Conservation (phyloP, 306 rosid species). For the Luffa aegyptiaca region DNA sequence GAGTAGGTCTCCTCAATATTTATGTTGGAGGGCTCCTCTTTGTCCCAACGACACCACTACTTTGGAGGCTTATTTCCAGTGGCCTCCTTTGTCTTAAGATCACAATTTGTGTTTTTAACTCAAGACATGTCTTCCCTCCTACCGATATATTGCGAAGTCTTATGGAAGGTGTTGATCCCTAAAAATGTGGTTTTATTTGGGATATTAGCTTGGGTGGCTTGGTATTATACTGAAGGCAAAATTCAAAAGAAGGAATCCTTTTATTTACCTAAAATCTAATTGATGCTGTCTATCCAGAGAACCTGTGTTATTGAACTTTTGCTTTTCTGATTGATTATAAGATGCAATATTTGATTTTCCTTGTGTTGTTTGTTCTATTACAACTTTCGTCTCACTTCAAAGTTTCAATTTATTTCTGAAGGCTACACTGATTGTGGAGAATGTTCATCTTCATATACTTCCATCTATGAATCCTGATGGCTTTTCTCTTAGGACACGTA, state of each 20-base stretch:
- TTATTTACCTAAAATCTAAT: background rate
- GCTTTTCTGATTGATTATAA: background rate
- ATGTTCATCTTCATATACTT: constrained; percentile 88
- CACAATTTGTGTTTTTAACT: no score
- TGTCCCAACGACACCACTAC: background rate
- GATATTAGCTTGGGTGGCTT: background rate
- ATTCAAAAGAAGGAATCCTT: background rate
- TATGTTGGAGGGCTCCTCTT: background rate
- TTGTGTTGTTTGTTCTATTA: background rate
- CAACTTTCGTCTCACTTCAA: constrained; percentile 4
- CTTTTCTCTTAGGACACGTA: constrained; percentile 59
- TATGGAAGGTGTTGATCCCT: background rate
- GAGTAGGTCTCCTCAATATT: background rate
- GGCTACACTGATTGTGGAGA: constrained; percentile 72
- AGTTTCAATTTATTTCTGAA: constrained; percentile 21
- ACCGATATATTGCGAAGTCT: background rate
- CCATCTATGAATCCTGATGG: constrained; percentile 99
- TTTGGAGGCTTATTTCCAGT: background rate
- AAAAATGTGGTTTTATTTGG: background rate
- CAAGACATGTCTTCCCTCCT: background rate
- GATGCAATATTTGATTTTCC: background rate
- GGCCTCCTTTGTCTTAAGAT: background rate
- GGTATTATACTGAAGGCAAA: background rate
- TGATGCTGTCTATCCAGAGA: background rate
- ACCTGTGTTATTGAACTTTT: background rate